These are phyloP conservation scores for Phytophthora sansomeana DNA, from an alignment of 352 stramenopile genomes.

Conservation along the genomic window DNA sequence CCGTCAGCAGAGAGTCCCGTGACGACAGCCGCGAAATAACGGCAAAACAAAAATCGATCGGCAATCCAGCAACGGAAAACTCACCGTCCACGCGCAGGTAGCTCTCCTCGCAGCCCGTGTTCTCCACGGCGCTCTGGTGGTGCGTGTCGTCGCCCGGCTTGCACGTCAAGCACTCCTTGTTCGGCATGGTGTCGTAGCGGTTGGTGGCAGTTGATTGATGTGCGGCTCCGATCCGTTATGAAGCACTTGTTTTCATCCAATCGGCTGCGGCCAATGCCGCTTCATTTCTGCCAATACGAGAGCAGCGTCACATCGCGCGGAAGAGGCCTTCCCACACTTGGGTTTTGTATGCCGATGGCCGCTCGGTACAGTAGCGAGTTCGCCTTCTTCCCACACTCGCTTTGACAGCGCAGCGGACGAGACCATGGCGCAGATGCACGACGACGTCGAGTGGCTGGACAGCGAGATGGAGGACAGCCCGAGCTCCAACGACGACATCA, in stretches of 20 bases:
- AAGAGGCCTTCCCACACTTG: constrained; percentile 26
- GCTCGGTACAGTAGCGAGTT: constrained; percentile 10
- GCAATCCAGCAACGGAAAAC: constrained; percentile 10
- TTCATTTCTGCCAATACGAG: constrained; percentile 24
- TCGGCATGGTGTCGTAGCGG: constrained; percentile 43
- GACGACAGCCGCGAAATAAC: constrained; percentile 4
- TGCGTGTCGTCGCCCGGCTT: constrained; percentile 74
- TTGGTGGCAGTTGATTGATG: neutral
- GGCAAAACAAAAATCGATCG: constrained; percentile 9
- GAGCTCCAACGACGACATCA: constrained; percentile 66
- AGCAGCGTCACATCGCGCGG: constrained; percentile 22
- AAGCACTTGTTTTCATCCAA: constrained; percentile 31
- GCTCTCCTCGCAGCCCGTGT: constrained; percentile 69
- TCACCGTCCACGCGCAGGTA: constrained; percentile 75
- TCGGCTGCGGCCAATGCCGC: neutral
- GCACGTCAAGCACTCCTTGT: constrained; percentile 75
- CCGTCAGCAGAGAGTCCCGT: constrained; percentile 12
- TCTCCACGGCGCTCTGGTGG: constrained; percentile 71
- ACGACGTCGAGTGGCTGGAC: constrained; percentile 68
- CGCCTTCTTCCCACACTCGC: neutral
- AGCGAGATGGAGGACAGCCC: constrained; percentile 82
- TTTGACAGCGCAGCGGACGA: constrained; percentile 9
- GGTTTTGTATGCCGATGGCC: constrained; percentile 26
- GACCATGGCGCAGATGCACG: constrained; percentile 33
- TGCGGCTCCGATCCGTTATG: constrained; percentile 17